Base-by-base conservation (phyloP, 192 early-diverging fungal species). In the Dimargaris verticillata region DNA sequence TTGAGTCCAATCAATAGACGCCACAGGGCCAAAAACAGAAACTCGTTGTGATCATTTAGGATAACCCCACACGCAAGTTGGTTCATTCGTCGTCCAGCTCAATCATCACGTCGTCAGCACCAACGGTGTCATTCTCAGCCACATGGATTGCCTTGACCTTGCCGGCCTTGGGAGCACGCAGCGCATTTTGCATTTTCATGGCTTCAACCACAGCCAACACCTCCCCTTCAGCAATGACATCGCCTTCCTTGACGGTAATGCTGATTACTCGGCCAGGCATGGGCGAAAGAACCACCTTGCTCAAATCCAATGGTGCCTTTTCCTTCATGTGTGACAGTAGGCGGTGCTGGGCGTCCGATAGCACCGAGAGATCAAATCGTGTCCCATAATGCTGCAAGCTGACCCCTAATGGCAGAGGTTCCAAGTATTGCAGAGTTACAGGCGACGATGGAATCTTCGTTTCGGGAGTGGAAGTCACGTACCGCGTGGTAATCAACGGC, bases 141-240 rank as follows among this genome's bases (percentile, higher is more conserved):
- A 94, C 87, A 55, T 78, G 66, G 5, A 96, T 80, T 25, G 83
- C 81, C 73, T 83, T 86, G 62, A 97, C 72, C 50, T 74, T 83
- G 53, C 91, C 91, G 6, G 76, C 80, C 17, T 81, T 77, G 5
- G 88, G 79, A 12, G 91, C 81, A 2, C 87, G 74, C 53, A 97
- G 65, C 10, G 94, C 85, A 61, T 97, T 97, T 63, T 93, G 91
- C 93, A 97, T 97, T 75, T 93, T 93, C 93, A 97, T 97, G 26
- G 93, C 93, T 73, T 97, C 93, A 20, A 97, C 88, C 0, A 90
- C 84, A 0, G 81, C 87, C 28, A 97, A 67, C 65, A 91, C 91
- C 15, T 74, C 74, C 2, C 93, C 93, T 69, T 92, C 81, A 12
- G 79, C 74, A 11, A 95, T 83, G 4, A 74, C 70, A 62, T 97